Conservation (phyloP, 208 protist species). For the Vickermania spadyakhi region DNA sequence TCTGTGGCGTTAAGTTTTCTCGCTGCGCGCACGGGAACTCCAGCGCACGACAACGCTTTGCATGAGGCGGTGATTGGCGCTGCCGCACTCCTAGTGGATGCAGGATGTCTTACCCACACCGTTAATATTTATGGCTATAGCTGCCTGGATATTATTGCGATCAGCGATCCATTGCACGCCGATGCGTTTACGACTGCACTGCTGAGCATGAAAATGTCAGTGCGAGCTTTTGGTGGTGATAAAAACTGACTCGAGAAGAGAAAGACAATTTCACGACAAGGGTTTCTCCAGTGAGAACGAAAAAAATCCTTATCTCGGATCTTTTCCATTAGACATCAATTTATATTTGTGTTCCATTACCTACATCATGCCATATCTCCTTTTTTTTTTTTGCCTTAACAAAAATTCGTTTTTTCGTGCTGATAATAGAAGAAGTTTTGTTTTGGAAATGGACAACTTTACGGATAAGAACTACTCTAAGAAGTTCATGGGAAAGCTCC, state of each 20-base stretch:
- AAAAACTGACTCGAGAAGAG: too few relatives aligned
- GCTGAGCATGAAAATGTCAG: conserved; percentile 17
- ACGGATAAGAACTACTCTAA: conserved; percentile 66
- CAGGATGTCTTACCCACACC: conserved; percentile 18
- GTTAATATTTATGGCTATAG: conserved; percentile 29
- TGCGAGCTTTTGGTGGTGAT: too few relatives aligned
- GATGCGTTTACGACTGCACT: conserved; percentile 38
- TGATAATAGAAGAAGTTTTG: not conserved
- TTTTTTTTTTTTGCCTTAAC: conserved; percentile 11
- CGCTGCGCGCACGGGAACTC: not conserved
- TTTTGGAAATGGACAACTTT: conserved; percentile 34
- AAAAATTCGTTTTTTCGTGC: conserved; percentile 3
- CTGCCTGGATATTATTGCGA: conserved; percentile 50
- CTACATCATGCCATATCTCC: too few relatives aligned
- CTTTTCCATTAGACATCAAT: too few relatives aligned
- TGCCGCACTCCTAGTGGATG: conserved; percentile 32
- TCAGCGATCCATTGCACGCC: conserved; percentile 9
- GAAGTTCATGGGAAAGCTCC: conserved; percentile 75
- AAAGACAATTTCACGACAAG: too few relatives aligned
- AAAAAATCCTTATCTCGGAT: too few relatives aligned
- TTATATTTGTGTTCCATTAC: too few relatives aligned
- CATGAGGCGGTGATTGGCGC: conserved; percentile 33
- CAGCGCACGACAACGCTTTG: conserved; percentile 9
- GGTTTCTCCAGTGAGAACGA: too few relatives aligned
- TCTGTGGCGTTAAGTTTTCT: conserved; percentile 32